Base-by-base conservation (phyloP, 2,329 filamentous ascomycete genomes). In the Aspergillus viridinutans region DNA sequence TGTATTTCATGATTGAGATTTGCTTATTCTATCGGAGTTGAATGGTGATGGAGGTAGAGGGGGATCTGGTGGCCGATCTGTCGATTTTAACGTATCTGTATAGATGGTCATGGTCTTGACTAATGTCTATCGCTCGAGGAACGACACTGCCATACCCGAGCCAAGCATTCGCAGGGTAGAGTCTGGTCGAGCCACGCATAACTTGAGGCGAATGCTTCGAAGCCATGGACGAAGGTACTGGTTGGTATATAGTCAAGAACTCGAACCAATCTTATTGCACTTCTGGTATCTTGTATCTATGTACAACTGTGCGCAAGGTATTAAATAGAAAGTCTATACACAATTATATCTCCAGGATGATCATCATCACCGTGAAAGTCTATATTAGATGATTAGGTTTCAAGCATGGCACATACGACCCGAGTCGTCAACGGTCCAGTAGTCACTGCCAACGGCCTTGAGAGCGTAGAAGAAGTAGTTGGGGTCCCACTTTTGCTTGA, bases 401-500 rank as follows among this genome's bases (percentile, higher is more conserved):
- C 12, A 57, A 21, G 61, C 48, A 26, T 61, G 65, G 48, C 69
- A 71, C 69, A 71, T 71, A 8, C 68, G 67, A 1, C 69, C 68
- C 1, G 61, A 63, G 17, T 64, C 55, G 0, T 60, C 57, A 5
- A 70, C 67, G 17, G 58, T 60, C 71, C 74, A 76, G 35, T 63
- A 66, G 48, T 76, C 75, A 50, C 68, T 72, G 2, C 74, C 73
- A 0, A 77, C 75, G 3, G 68, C 74, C 58, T 72, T 75, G 17
- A 69, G 58, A 2, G 70, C 74, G 38, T 76, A 78, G 63, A 78
- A 77, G 50, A 78, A 61, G 45, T 69, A 67, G 1, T 68, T 48
- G 4, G 76, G 76, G 58, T 80, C 77, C 61, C 74, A 78, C 54
- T 74, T 72, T 10, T 65, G 58, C 70, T 80, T 80, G 28, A 80